Percentiles rank a stretch among this genome's conserved stretches.
Conservation (phyloP, 176 grass and related monocot species). For the Zizania latifolia region DNA sequence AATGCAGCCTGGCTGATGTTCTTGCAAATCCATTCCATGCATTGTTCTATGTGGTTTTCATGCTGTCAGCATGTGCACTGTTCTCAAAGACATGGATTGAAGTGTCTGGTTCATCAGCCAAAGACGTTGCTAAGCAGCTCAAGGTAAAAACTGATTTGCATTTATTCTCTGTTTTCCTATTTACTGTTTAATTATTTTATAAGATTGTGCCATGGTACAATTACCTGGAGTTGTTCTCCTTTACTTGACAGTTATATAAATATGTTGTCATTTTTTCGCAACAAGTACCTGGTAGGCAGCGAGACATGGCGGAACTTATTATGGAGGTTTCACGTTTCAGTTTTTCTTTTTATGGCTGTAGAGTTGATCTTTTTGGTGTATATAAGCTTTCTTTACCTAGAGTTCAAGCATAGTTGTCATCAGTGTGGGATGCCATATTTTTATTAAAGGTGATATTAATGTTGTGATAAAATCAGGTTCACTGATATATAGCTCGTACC, state of each 20-base stretch:
- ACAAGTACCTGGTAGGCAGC: neutral
- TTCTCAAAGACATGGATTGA: slow-evolving; percentile 87
- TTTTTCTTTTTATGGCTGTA: no score
- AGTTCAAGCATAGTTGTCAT: no score
- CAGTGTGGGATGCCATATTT: neutral
- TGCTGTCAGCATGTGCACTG: slow-evolving; percentile 75
- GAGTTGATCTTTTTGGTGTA: neutral
- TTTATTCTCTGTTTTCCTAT: neutral
- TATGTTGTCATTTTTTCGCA: neutral
- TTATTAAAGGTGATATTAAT: neutral
- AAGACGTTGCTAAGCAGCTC: slow-evolving; percentile 80
- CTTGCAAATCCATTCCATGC: slow-evolving; percentile 32
- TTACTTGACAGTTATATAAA: neutral
- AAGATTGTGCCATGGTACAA: neutral
- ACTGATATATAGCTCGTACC: neutral
- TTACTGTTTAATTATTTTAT: neutral
- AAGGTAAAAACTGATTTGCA: slow-evolving; percentile 23
- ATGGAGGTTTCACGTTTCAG: neutral
- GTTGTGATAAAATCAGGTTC: neutral
- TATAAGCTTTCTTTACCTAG: neutral
- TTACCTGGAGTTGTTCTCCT: neutral
- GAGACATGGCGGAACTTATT: neutral
- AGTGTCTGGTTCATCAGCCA: slow-evolving; percentile 48
- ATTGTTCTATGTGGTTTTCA: slow-evolving; percentile 82
- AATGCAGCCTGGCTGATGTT: slow-evolving; percentile 73